Evolutionary conservation across 495 filamentous ascomycete species (phyloP).

Genomic region (Aspergillus coremiiformis): DNA sequence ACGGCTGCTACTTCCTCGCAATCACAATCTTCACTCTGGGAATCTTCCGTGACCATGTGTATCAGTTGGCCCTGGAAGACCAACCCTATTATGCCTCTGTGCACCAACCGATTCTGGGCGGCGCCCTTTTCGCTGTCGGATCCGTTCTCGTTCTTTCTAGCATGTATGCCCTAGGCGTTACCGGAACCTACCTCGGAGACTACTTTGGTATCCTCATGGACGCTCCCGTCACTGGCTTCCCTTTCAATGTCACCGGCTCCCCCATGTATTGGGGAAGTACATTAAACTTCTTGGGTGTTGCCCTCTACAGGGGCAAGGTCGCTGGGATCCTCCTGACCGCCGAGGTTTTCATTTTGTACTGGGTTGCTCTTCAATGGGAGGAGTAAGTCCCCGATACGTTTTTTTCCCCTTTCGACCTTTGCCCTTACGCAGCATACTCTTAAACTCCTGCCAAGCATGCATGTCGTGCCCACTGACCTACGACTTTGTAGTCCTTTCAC

Average conservation of each 20-base stretch:
- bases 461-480: constrained; percentile 13
- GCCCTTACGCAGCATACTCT: not conserved
- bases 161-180: constrained; percentile 90
- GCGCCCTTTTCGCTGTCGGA: constrained; percentile 60
- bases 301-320: constrained; percentile 82
- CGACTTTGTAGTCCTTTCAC: constrained; percentile 70
- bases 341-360: constrained; percentile 71
- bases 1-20: constrained; percentile 86
- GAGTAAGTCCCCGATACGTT: constrained; percentile 49
- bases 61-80: constrained; percentile 35
- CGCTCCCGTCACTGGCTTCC: constrained; percentile 82
- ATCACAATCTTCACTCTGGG: constrained; percentile 84
- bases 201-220: constrained; percentile 99
- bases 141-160: constrained; percentile 80
- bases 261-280: constrained; percentile 98
- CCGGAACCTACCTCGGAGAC: constrained; percentile 94
- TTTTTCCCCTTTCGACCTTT: not conserved
- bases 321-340: constrained; percentile 73
- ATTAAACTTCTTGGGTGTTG: constrained; percentile 82
- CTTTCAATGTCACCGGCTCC: constrained; percentile 85
- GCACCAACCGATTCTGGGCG: constrained; percentile 70
- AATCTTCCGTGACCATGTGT: constrained; percentile 73
- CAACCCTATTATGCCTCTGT: constrained; percentile 39
- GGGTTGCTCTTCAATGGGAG: constrained; percentile 79
- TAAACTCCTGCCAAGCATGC: not conserved